Conservation (phyloP, 805 yeast genomes). For the Scheffersomyces coipomensis region DNA sequence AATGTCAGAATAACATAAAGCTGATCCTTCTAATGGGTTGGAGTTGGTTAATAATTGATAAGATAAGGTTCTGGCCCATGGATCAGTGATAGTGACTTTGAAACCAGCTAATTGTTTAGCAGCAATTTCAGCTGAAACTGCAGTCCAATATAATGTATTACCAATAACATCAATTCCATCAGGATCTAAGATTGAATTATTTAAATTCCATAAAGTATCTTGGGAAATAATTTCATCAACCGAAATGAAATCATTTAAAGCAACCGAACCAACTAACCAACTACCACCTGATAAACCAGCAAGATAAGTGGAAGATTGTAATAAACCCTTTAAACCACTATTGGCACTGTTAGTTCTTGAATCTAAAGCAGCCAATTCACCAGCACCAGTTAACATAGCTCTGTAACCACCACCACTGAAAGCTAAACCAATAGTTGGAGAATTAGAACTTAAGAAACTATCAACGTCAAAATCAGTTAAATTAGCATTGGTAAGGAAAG, state of each 20-base stretch:
- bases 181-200: constrained; percentile 71
- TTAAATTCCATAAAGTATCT: constrained; percentile 38
- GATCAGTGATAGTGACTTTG: constrained; percentile 34
- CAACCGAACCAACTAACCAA: constrained; percentile 13
- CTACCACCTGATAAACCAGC: constrained; percentile 84
- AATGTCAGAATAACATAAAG: constrained; percentile 10
- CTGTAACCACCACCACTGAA: constrained; percentile 43
- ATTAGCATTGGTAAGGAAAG: constrained; percentile 36
- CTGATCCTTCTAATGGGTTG: constrained; percentile 17
- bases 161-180: constrained; percentile 55
- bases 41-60: constrained; percentile 33
- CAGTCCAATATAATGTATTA: constrained; percentile 54
- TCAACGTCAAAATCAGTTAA: constrained; percentile 20
- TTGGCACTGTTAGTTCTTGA: constrained; percentile 59
- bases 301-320: constrained; percentile 69
- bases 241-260: constrained; percentile 55
- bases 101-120: constrained; percentile 34
- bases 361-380: constrained; percentile 76
- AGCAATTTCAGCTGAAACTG: constrained; percentile 54
- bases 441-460: constrained; percentile 14
- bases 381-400: constrained; percentile 72
- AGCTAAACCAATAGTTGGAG: constrained; percentile 30
- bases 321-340: constrained; percentile 68
- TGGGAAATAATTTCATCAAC: constrained; percentile 36
- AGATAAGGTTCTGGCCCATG: constrained; percentile 40